Evolutionary conservation across 2,329 filamentous ascomycete genomes (phyloP), one percentile per base, ranked within the genome.

Genomic region (Cercospora brassicicola): DNA sequence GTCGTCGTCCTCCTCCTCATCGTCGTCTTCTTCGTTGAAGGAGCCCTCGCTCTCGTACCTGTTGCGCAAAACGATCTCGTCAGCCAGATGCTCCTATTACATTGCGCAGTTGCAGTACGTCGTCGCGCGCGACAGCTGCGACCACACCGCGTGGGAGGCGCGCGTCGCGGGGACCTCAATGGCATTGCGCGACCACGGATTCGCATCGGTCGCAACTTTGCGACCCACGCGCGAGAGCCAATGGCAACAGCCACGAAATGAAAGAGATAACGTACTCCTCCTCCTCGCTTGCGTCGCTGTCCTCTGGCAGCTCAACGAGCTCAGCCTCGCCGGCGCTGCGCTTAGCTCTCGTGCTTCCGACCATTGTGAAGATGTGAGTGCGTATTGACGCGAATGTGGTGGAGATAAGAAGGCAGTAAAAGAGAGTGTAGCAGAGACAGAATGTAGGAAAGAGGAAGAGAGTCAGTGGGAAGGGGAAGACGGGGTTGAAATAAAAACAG

Each of bases 261-360:
- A 20, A 59, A 48, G 4, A 45, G 11, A n/a, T 48, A 8, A 69
- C 80, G 77, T 81, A 80, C 78, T 82, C 80, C 42, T 68, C 66
- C 51, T 68, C 66, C 55, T 68, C 66, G 31, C 64, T 64, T 30
- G 80, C 80, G 42, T 62, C 61, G 48, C 68, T 66, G 66, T 81
- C 80, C 66, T 78, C 79, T 2, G 80, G 80, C 23, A 82, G 79
- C 55, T 79, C 79, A 55, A 79, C 76, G 65, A 82, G 79, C 78
- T 82, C 80, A 71, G 81, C 80, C 70, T 80, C 78, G 63, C 80
- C 78, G 15, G 61, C 61, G 31, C 61, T 64, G 30, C 61, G 61
- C 61, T 64, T 64, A 18, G 61, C 48, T 64, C 61, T 56, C 31
- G 61, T 64, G 61, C 61, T 64, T 45, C 59, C 59, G 59, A 61